Evolutionary conservation across 2,329 filamentous ascomycete species (phyloP), one percentile per base, ranked within the genome.

Genomic region (Penicillium sp.): DNA sequence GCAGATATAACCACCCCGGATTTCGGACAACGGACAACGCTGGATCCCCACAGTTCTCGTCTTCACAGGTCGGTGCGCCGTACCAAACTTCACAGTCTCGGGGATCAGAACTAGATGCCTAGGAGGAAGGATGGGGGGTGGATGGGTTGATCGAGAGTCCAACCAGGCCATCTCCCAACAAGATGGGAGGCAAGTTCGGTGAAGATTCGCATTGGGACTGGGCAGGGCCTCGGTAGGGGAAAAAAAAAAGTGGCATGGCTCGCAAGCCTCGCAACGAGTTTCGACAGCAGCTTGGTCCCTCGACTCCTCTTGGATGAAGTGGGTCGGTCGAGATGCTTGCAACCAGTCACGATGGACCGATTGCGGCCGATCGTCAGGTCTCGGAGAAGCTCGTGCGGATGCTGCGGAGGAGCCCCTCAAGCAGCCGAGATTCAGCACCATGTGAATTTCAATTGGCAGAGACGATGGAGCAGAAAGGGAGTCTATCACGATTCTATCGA

Each of bases 351-450:
- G 43, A 14, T 38, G 22, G 28, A 17, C 49, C 47, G 12, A 34
- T 45, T 4, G 28, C 7, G 25, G n/a, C 20, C 42, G 47, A 59
- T 52, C 57, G 37, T 35, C 48, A 37, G 28, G 45, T 28, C 52
- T 58, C 47, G 55, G 50, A 38, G 39, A 53, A 58, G 34, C 31
- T 41, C 34, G 45, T 42, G 31, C 41, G 38, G 31, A 35, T 31
- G 28, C 41, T 58, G 51, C 38, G 50, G 31, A 17, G 31, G 8
- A 11, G 22, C 48, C 34, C 34, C 17, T 15, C 35, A n/a, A 45
- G 11, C 42, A 54, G 55, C 64, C 61, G 64, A 67, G 63, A 49
- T 63, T 39, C 54, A 50, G 6, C 11, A 5, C 62, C 65, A 67
- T 67, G 65, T 67, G 63, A 64, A 58, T n/a, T 7, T 8, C 28